Evolutionary conservation across 768 basidiomycete genomes (phyloP).

Genomic region (Leucosporidium yakuticum): DNA sequence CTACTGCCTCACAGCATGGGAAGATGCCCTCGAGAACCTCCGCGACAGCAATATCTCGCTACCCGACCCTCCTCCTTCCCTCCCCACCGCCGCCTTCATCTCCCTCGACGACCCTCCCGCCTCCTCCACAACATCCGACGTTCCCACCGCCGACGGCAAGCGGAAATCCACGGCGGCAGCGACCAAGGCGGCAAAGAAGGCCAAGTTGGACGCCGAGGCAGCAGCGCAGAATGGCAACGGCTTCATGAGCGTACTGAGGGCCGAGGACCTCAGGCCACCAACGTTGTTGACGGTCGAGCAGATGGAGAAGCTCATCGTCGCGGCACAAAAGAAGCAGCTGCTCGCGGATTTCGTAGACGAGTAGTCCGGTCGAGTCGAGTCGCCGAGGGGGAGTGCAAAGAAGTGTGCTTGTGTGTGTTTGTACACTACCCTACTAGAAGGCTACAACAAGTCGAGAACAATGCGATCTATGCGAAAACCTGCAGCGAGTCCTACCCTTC

Average conservation of each 20-base stretch:
- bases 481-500: neutral
- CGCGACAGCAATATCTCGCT: constrained; percentile 19
- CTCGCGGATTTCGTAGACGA: constrained; percentile 28
- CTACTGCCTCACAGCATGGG: constrained; percentile 28
- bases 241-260: constrained; percentile 28
- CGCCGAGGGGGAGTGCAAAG: neutral
- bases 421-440: neutral
- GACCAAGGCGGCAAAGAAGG: constrained; percentile 22
- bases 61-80: constrained; percentile 21
- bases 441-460: neutral
- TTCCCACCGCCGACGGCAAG: constrained; percentile 10
- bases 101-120: constrained; percentile 9
- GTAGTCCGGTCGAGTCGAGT: neutral
- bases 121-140: neutral
- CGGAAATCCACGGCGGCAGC: constrained; percentile 17
- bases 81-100: constrained; percentile 17
- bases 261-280: constrained; percentile 23
- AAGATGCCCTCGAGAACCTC: constrained; percentile 37
- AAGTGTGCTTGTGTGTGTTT: neutral
- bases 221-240: neutral
- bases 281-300: constrained; percentile 22
- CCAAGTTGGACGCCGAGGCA: constrained; percentile 10
- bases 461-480: too few species aligned
- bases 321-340: constrained; percentile 26
- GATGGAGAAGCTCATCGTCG: constrained; percentile 32